phyloP scores from a whole-genome alignment of 108 stramenopile species.

The Epipyxis sp. region DNA sequence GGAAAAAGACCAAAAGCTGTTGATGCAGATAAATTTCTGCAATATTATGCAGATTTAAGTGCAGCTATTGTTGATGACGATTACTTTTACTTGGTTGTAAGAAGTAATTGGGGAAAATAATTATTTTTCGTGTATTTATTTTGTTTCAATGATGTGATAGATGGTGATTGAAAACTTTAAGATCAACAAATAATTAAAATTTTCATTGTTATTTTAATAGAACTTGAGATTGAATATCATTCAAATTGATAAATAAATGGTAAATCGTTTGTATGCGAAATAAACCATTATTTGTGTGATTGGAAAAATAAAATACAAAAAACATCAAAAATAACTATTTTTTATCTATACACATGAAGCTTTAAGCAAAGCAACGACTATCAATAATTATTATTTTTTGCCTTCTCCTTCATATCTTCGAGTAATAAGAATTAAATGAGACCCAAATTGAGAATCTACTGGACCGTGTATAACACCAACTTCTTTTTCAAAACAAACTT shows the following conservation, averaged over 20 bases:
- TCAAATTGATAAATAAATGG: too few relatives aligned
- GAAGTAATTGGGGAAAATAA: background rate
- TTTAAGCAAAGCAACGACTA: background rate
- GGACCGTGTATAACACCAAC: slow-evolving; percentile 66
- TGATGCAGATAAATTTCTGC: background rate
- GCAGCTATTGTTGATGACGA: background rate
- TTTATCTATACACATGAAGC: too few relatives aligned
- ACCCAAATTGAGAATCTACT: slow-evolving; percentile 63
- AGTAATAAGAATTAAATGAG: slow-evolving; percentile 61
- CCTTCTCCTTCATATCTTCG: slow-evolving; percentile 34
- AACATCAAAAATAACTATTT: too few relatives aligned
- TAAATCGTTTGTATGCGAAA: too few relatives aligned
- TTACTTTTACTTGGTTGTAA: background rate
- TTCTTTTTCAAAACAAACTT: slow-evolving; percentile 56
- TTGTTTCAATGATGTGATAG: too few relatives aligned
- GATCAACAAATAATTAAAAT: too few relatives aligned
- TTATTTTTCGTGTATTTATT: background rate
- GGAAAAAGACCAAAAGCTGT: background rate
- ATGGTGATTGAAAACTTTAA: too few relatives aligned
- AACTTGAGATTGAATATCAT: too few relatives aligned
- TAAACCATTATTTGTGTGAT: too few relatives aligned
- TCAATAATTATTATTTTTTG: background rate
- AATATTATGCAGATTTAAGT: background rate
- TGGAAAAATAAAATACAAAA: too few relatives aligned
- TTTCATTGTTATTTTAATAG: too few relatives aligned